These are phyloP conservation scores for Hibiscus trionum DNA, from an alignment of 345 rosid genomes.

Conservation along the genomic window DNA sequence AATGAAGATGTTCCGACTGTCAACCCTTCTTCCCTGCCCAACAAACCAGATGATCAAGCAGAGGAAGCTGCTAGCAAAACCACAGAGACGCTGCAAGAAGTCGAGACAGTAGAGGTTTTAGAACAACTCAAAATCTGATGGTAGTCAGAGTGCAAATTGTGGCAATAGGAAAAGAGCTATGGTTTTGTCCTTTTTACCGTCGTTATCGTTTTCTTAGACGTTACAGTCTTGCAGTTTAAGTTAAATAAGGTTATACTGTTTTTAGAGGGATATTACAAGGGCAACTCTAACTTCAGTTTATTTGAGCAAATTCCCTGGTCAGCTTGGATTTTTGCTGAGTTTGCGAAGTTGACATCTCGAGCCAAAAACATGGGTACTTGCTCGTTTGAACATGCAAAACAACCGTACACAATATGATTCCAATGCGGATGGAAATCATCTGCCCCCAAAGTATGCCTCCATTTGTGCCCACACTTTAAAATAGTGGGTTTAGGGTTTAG, in stretches of 20 bases:
- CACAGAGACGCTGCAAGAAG: conserved; percentile 23
- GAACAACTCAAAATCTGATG: conserved; percentile 52
- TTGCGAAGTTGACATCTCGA: neutral
- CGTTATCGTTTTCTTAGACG: conserved; percentile 9
- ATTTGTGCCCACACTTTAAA: too few relatives aligned
- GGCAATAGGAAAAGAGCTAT: conserved; percentile 8
- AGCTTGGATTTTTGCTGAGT: neutral
- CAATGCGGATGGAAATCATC: too few relatives aligned
- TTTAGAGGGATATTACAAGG: too few relatives aligned
- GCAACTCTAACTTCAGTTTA: too few relatives aligned
- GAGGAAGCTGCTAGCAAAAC: conserved; percentile 23
- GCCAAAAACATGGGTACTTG: neutral
- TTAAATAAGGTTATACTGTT: neutral
- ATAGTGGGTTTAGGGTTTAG: too few relatives aligned
- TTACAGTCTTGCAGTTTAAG: conserved; percentile 26
- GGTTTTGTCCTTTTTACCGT: conserved; percentile 1
- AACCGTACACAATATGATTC: neutral
- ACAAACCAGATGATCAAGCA: neutral
- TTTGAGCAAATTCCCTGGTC: too few relatives aligned
- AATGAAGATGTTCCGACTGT: conserved; percentile 25
- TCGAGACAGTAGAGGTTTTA: conserved; percentile 32
- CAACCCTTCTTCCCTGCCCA: conserved; percentile 9
- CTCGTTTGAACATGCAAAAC: too few relatives aligned
- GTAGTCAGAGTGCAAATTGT: neutral
- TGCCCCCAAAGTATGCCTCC: too few relatives aligned